Base-by-base conservation (phyloP, 1,139 yeast genomes). In the Yamadazyma trypodendri region DNA sequence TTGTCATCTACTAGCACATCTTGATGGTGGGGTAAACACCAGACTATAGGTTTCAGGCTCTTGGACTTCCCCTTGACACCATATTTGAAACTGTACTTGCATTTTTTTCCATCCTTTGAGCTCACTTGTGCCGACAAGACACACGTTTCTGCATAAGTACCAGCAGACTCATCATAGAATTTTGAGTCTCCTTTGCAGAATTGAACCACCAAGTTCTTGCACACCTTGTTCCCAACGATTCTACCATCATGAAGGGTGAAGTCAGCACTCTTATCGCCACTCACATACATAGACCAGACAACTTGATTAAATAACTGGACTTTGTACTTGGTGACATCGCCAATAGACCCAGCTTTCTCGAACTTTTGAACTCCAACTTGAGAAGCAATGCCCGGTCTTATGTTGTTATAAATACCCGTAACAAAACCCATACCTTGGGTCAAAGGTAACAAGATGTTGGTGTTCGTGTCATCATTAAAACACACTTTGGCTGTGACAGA, bases 21-120 rank as follows among this genome's bases (percentile, higher is more conserved):
- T 40, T 74, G 77, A 46, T 84, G 92, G 53, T 84, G 95, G 1
- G 92, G 92, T 15, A 83, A 65, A 65, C 66, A 79, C 72, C 68
- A 75, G 48, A 70, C 54, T n/a, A 71, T 43, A 2, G 67, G 57
- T n/a, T 52, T 46, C 1, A 66, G 65, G 5, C 58, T 48, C 35
- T 48, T 49, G 1, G 71, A 65, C 2, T 39, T 35, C 4, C 75
- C 75, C 21, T 48, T 42, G 35, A 55, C 50, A 6, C 48, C 49
- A 43, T 63, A 71, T 4, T 44, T 41, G 36, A 71, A 62, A 3
- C 49, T 42, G 44, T 70, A 71, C 9, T 45, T 50, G 14, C 66
- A 64, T 12, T 36, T 48, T 13, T 45, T 48, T 2, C 61, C 64
- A 30, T 51, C 49, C 4, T 31, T 28, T n/a, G 51, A 44, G 15